A percentile compares a stretch with the other conserved stretches of the same genome.
These are phyloP conservation scores for Breynia disticha DNA, from an alignment of 441 rosid species.

Conservation along the genomic window DNA sequence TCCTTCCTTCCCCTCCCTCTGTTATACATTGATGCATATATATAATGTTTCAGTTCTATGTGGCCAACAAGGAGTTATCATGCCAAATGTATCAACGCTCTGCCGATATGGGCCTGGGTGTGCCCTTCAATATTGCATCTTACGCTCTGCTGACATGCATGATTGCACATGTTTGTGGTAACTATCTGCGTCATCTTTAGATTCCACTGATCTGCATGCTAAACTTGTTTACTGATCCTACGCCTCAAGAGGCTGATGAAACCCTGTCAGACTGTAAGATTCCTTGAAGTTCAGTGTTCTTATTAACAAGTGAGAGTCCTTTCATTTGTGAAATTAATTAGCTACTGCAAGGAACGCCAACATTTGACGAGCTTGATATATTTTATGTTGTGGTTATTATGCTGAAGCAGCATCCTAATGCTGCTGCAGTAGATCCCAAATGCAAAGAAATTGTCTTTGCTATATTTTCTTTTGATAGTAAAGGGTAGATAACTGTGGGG, in stretches of 20 bases:
- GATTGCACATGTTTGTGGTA: conserved; percentile 90
- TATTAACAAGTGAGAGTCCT: neutral
- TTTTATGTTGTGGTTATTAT: too few species aligned
- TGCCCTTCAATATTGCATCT: conserved; percentile 83
- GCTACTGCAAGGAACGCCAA: too few species aligned
- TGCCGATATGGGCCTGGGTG: conserved; percentile 94
- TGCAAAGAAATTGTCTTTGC: too few species aligned
- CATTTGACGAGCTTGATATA: too few species aligned
- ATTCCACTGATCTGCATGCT: neutral
- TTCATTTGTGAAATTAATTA: too few species aligned
- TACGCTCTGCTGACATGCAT: conserved; percentile 73
- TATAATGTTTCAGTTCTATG: conserved; percentile 54
- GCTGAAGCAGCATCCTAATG: too few species aligned
- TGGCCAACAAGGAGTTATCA: conserved; percentile 75
- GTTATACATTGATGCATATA: neutral
- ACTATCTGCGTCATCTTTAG: conserved; percentile 6
- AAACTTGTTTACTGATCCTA: neutral
- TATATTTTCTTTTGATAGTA: too few species aligned
- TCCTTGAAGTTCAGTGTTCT: neutral
- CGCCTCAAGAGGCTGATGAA: conserved; percentile 1
- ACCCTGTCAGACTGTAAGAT: neutral
- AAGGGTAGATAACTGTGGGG: too few species aligned
- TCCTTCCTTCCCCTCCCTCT: neutral
- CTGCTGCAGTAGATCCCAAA: too few species aligned
- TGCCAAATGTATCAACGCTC: conserved; percentile 96